A percentile compares a stretch with the other conserved stretches of the same genome.
These are phyloP conservation scores for Breynia disticha DNA, from an alignment of 441 rosid genomes.

Conservation along the genomic window DNA sequence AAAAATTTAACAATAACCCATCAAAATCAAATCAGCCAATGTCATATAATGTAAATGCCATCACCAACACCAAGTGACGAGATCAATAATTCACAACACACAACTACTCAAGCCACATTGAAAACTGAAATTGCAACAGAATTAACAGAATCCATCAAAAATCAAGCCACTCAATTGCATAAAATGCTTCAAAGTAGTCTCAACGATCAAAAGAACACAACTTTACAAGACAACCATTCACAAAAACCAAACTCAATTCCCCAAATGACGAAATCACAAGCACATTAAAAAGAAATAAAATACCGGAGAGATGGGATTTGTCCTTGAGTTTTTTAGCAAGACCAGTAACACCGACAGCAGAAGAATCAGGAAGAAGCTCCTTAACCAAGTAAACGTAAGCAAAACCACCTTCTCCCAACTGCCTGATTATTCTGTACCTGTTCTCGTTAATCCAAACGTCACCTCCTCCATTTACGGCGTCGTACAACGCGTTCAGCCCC, in stretches of 20 bases:
- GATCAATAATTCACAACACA: too few relatives aligned
- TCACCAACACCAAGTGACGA: too few relatives aligned
- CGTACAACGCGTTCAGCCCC: conserved; percentile 89
- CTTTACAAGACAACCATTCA: too few relatives aligned
- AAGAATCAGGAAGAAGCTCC: conserved; percentile 51
- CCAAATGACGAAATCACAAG: background rate
- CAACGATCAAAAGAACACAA: too few relatives aligned
- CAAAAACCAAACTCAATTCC: too few relatives aligned
- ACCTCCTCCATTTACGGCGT: conserved; percentile 78
- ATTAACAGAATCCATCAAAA: too few relatives aligned
- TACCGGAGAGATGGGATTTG: conserved; percentile 84
- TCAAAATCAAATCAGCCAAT: background rate
- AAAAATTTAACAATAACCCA: background rate
- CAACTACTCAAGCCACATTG: too few relatives aligned
- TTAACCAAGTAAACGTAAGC: conserved; percentile 79
- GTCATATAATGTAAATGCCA: too few relatives aligned
- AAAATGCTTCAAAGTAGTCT: too few relatives aligned
- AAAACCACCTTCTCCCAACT: conserved; percentile 99
- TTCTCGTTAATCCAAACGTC: conserved; percentile 99
- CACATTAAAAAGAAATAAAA: background rate
- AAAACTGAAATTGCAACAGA: too few relatives aligned
- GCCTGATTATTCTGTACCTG: conserved; percentile 74
- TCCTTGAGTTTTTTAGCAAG: conserved; percentile 89
- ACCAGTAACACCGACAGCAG: conserved; percentile 31
- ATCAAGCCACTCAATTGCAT: too few relatives aligned